Percentiles rank a stretch among this genome's conserved stretches.
phyloP scores from a whole-genome alignment of 2,329 filamentous ascomycete species.

The Nigrospora osmanthi region DNA sequence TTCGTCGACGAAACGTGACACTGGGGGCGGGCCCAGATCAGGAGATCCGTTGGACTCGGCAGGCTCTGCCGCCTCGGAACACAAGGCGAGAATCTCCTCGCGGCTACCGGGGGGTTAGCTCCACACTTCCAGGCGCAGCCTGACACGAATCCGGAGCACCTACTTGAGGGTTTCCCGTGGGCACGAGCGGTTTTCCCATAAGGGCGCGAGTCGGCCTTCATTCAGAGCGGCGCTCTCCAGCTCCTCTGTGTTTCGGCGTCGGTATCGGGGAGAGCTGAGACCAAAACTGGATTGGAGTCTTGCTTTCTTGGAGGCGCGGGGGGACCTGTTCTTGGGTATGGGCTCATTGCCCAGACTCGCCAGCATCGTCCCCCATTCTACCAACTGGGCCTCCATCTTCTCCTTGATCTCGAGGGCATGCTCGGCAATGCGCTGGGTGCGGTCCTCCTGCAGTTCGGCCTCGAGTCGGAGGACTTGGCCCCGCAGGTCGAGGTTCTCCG shows the following conservation, averaged over 20 bases:
- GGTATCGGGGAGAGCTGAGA: conserved; percentile 43
- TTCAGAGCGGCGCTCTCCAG: conserved; percentile 40
- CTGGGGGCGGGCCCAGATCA: conserved; percentile 58
- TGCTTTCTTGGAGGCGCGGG: conserved; percentile 29
- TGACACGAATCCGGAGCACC: neutral
- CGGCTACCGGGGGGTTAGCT: conserved; percentile 32
- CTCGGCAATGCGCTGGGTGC: conserved; percentile 51
- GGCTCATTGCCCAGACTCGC: conserved; percentile 56
- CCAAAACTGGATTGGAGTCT: conserved; percentile 33
- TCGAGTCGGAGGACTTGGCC: conserved; percentile 64
- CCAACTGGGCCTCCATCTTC: conserved; percentile 64
- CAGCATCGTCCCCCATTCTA: conserved; percentile 61
- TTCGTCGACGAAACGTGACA: conserved; percentile 50
- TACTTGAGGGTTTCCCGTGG: conserved; percentile 63
- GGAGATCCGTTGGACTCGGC: conserved; percentile 51
- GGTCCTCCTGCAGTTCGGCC: conserved; percentile 56
- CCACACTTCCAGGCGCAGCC: neutral
- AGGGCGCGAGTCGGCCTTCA: conserved; percentile 55
- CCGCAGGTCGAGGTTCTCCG: conserved; percentile 71
- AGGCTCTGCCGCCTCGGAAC: conserved; percentile 38
- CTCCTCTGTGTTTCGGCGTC: conserved; percentile 47
- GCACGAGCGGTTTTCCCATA: conserved; percentile 62
- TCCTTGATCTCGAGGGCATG: conserved; percentile 63
- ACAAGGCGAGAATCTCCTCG: conserved; percentile 56
- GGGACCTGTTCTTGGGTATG: conserved; percentile 37